Base-by-base conservation (phyloP, 768 basidiomycete species). In the Boletus coccyginus region DNA sequence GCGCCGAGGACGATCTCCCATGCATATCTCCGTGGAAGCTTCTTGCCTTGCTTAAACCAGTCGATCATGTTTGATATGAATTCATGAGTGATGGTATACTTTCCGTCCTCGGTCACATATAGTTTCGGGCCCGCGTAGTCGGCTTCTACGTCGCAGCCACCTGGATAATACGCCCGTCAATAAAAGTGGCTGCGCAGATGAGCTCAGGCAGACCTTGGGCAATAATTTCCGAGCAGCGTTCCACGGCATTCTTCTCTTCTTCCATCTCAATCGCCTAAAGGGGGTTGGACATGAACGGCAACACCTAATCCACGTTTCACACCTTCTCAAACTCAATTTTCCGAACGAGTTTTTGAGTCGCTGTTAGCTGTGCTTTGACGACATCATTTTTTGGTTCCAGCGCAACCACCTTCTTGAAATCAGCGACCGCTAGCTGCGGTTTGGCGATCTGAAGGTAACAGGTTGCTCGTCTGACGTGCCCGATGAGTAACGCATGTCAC, bases 1-100 rank as follows among this genome's bases (percentile, higher is more conserved):
- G 92, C 94, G 11, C 91, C 94, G 16, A 99, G 78, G 24, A 94
- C 81, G 62, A 99, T 98, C 74, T 98, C 94, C 95, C 94, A 98
- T 29, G 88, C 94, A 57, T 94, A 88, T 72, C 95, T 81, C 71
- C 87, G 86, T 5, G 93, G 85, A 46, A 98, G 74, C n/a, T 87
- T 79, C 70, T 97, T 97, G n/a, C 94, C 94, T 43, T 86, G 82
- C 76, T 94, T 95, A 75, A 97, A 98, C 86, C 86, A 92, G 59
- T 86, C 77, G 47, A 97, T 85, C 94, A 98, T 94, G 39, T 75
- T 80, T 60, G 81, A 79, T 58, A 99, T 78, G 70, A 98, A 99
- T 51, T 87, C 81, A 38, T 81, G 71, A 27, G 86, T 90, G 60
- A 95, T 90, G 47, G 71, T 75, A 72, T 83, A 93, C 74, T 86